Evolutionary conservation across 805 yeast species (phyloP), one percentile per base, ranked within the genome.

Genomic region (Candida jianshihensis): DNA sequence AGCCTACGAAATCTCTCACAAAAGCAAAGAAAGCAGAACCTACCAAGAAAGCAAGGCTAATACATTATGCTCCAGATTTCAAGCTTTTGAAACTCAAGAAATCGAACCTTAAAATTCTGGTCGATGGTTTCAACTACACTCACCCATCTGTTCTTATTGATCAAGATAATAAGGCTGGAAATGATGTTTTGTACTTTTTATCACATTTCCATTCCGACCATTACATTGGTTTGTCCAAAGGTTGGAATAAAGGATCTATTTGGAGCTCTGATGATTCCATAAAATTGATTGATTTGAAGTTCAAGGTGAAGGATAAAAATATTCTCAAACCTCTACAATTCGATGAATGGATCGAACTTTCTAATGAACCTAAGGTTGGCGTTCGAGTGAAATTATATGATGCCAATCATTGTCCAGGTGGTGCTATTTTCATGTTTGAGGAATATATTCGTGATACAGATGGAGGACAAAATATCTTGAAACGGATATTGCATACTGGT

Each of bases 401-500:
- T 47, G 98, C 97, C 0, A 90, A 92, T 48, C 98, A 92, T 59
- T 92, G 98, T 58, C 98, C 98, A 1, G 98, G 98, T 2, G 86
- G 97, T 3, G 86, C 76, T 0, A 72, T 92, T 0, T 83, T 89
- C 41, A 58, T 88, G 11, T 82, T 86, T 48, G 81, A 79, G 48
- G 61, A 61, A 36, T 37, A n/a, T 18, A 28, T 35, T 2, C 59
- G 70, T 4, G 55, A 61, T 0, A 31, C 57, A 29, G 17, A 29
- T 19, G 17, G 19, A n/a, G 16, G 11, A 5, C 4, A 19, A 5
- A 29, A 27, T 5, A 11, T 16, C 9, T 8, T 29, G 3, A 53
- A 57, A 14, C 59, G 59, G 29, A 65, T 70, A 4, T 59, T 92
- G 22, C 98, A 92, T 56, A 88, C 97, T 35, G 98, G 98, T 3